Base-by-base conservation (phyloP, 2,329 filamentous ascomycete species). In the Ophiostoma triangulosporum region DNA sequence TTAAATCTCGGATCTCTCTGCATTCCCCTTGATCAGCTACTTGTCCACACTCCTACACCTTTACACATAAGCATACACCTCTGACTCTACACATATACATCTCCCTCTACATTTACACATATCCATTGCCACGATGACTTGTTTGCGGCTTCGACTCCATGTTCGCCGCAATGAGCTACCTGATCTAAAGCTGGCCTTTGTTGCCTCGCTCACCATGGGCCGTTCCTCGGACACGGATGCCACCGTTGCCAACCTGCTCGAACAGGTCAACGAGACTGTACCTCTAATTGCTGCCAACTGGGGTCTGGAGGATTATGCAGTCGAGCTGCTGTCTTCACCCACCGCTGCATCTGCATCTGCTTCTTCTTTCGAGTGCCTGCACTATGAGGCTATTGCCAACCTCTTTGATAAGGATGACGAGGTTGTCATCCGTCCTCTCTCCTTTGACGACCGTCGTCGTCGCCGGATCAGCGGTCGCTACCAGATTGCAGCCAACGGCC, bases 301-400 rank as follows among this genome's bases (percentile, higher is more conserved):
- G 88, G 88, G 88, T 0, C 69, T 95, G 3, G 90, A 96, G 62
- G 88, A 96, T 64, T 97, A 97, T 66, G 78, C 78, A 8, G 87
- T 95, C 29, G 86, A 94, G 66, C 74, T 95, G 3, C 67, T 67
- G n/a, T n/a, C n/a, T n/a, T n/a, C n/a, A n/a, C n/a, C n/a, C 20
- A 73, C 76, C 32, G n/a, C 32, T 15, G 3, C 32, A 6, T 43
- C 38, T 17, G 20, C 20, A 2, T 4, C n/a, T 53, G 61, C 63
- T 27, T 68, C 70, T 35, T 76, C 75, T n/a, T 96, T 87, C 60
- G 91, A 97, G 68, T 93, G 88, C 61, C 69, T 96, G 54, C 91
- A 96, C 69, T 97, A 88, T 62, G 84, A 88, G 64, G 73, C 77
- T 20, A 76, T 95, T 6, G 72, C 74, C 14, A 75, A 76, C 45